Evolutionary conservation across 2,329 filamentous ascomycete genomes (phyloP).

Genomic region (Hirsutella rhossiliensis): DNA sequence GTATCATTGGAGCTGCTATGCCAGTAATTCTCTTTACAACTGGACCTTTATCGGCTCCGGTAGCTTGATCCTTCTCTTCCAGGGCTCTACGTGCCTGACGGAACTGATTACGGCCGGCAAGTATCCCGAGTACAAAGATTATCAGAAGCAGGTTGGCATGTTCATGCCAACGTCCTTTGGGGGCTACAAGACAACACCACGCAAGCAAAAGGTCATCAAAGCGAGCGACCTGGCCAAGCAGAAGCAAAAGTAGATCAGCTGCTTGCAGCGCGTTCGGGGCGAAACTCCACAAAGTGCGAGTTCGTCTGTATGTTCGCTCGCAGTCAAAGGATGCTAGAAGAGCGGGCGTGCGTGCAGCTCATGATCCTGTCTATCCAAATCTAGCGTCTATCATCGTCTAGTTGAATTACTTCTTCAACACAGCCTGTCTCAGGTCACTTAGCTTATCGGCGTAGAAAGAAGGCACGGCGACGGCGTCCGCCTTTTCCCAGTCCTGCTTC

Average conservation of each 20-base stretch:
- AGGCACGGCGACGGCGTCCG: slow-evolving; percentile 58
- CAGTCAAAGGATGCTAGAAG: too few relatives aligned
- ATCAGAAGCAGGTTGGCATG: slow-evolving; percentile 71
- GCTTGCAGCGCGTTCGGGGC: too few relatives aligned
- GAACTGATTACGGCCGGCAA: slow-evolving; percentile 71
- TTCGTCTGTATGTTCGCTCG: too few relatives aligned
- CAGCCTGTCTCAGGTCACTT: slow-evolving; percentile 50
- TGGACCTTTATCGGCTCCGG: slow-evolving; percentile 66
- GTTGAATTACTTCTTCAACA: slow-evolving; percentile 5
- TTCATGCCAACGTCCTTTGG: slow-evolving; percentile 56
- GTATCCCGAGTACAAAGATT: slow-evolving; percentile 78
- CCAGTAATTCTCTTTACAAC: slow-evolving; percentile 58
- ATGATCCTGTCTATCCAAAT: background rate
- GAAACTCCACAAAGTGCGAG: too few relatives aligned
- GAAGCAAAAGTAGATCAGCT: slow-evolving; percentile 18
- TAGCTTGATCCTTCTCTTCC: slow-evolving; percentile 69
- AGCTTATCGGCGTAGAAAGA: slow-evolving; percentile 75
- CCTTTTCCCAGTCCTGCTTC: slow-evolving; percentile 69
- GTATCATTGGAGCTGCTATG: slow-evolving; percentile 78
- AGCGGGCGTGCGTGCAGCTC: background rate
- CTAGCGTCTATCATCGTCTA: slow-evolving; percentile 2
- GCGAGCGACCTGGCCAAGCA: slow-evolving; percentile 35
- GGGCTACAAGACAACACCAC: slow-evolving; percentile 27
- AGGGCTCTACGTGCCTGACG: slow-evolving; percentile 78
- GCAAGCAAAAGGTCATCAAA: slow-evolving; percentile 33